phyloP scores from a whole-genome alignment of 106 monocot species.

The Hemerocallis citrina region DNA sequence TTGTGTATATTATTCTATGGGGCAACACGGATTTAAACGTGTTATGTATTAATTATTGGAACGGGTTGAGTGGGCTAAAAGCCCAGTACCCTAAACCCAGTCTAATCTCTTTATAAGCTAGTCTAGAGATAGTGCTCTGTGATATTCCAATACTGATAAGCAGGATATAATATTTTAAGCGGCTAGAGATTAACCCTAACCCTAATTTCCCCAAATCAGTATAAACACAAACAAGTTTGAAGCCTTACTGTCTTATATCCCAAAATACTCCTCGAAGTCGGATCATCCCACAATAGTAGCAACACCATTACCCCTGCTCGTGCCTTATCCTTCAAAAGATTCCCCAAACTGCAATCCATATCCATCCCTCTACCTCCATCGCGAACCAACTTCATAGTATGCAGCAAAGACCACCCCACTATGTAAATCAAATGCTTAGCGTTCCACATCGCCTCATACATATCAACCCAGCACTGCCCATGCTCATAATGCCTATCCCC shows the following conservation, averaged over 20 bases:
- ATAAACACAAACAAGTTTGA: too few species aligned
- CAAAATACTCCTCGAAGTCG: constrained; percentile 77
- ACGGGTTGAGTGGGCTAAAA: too few species aligned
- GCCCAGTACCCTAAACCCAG: too few species aligned
- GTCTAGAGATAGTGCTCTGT: too few species aligned
- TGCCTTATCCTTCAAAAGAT: constrained; percentile 75
- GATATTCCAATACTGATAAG: too few species aligned
- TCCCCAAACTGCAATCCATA: constrained; percentile 48
- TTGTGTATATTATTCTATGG: too few species aligned
- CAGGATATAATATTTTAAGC: too few species aligned
- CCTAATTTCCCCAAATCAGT: too few species aligned
- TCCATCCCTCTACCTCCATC: constrained; percentile 21
- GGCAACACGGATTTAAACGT: too few species aligned
- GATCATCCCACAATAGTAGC: constrained; percentile 98
- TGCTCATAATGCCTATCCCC: constrained; percentile 46
- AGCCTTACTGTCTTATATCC: constrained; percentile 46
- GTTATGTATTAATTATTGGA: too few species aligned
- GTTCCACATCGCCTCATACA: constrained; percentile 53
- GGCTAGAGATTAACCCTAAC: too few species aligned
- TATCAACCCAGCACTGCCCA: constrained; percentile 83
- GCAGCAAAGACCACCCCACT: constrained; percentile 82
- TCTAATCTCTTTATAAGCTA: too few species aligned
- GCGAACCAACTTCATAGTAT: constrained; percentile 62
- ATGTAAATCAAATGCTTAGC: constrained; percentile 77
- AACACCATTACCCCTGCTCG: constrained; percentile 87